A percentile compares a stretch with the other conserved stretches of the same genome.
Conservation (phyloP, 2,329 filamentous ascomycete species). For the Aspergillus sp. region DNA sequence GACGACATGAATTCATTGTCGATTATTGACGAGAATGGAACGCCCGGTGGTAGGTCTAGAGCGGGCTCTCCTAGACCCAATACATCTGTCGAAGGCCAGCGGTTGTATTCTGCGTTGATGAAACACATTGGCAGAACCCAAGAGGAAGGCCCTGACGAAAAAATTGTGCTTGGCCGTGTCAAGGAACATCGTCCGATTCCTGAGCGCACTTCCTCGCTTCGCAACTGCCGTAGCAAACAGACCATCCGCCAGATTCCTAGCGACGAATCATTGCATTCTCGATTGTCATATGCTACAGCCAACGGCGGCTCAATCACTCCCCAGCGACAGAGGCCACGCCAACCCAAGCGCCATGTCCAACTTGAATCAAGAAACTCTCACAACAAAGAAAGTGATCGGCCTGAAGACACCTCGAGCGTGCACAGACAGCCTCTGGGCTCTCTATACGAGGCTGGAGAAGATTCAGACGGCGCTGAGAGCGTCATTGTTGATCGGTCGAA, state of each 20-base stretch:
- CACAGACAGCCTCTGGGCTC: not conserved
- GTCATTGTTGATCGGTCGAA: slow-evolving; percentile 10
- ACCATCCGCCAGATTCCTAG: slow-evolving; percentile 29
- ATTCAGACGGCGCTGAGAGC: slow-evolving; percentile 13
- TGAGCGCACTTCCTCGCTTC: slow-evolving; percentile 20
- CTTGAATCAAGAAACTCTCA: not conserved
- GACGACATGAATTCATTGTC: slow-evolving; percentile 34
- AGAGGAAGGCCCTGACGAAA: slow-evolving; percentile 13
- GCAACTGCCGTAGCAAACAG: slow-evolving; percentile 16
- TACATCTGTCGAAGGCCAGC: slow-evolving; percentile 29
- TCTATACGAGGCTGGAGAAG: slow-evolving; percentile 2
- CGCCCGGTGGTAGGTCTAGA: not conserved
- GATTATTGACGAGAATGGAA: slow-evolving; percentile 38
- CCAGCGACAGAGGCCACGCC: slow-evolving; percentile 7
- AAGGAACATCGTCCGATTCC: slow-evolving; percentile 24
- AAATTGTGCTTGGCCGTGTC: slow-evolving; percentile 23
- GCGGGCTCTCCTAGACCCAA: slow-evolving; percentile 12
- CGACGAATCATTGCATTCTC: slow-evolving; percentile 22
- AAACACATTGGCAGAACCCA: slow-evolving; percentile 29
- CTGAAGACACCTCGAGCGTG: not conserved
- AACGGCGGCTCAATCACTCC: slow-evolving; percentile 17
- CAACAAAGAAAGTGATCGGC: not conserved
- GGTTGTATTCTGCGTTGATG: slow-evolving; percentile 39
- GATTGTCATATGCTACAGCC: slow-evolving; percentile 26
- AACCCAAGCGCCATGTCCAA: not conserved